Conservation (phyloP, 2,329 filamentous ascomycete species). For the Paracoccidioides lutzii region DNA sequence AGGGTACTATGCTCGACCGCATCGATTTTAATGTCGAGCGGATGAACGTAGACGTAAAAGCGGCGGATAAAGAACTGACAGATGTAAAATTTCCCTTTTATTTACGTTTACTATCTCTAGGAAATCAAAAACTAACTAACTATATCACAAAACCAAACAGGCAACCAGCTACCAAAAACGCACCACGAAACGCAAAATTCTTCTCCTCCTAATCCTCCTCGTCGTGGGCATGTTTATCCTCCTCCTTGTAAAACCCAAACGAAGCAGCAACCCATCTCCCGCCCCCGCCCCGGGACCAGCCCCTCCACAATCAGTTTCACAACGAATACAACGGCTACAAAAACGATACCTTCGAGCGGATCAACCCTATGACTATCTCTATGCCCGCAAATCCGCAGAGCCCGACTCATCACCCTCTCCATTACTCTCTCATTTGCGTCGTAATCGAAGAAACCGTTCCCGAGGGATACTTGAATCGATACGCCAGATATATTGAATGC, state of each 20-base stretch:
- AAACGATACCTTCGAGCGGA: neutral
- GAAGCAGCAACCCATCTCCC: conserved; percentile 14
- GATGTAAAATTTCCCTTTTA: conserved; percentile 40
- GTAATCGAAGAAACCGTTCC: neutral
- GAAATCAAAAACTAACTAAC: neutral
- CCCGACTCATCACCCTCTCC: neutral
- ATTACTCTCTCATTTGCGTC: neutral
- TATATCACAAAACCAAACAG: conserved; percentile 14
- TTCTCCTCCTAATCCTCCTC: conserved; percentile 72
- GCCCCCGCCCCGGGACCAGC: conserved; percentile 13
- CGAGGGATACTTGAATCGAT: neutral
- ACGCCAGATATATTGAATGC: neutral
- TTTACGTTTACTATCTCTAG: neutral
- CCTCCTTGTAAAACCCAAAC: conserved; percentile 64
- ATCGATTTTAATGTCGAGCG: conserved; percentile 97
- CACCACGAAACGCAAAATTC: conserved; percentile 82
- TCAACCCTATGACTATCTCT: neutral
- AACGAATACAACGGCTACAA: neutral
- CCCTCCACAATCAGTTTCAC: conserved; percentile 11
- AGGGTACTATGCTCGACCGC: conserved; percentile 80
- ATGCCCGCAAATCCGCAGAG: neutral
- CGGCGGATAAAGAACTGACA: conserved; percentile 80
- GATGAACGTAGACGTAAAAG: conserved; percentile 88
- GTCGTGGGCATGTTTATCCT: conserved; percentile 80
- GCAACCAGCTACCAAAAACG: conserved; percentile 79